A percentile compares a stretch with the other conserved stretches of the same genome.
phyloP scores from a whole-genome alignment of 179 eudicot genomes.

The Pouteria campechiana region DNA sequence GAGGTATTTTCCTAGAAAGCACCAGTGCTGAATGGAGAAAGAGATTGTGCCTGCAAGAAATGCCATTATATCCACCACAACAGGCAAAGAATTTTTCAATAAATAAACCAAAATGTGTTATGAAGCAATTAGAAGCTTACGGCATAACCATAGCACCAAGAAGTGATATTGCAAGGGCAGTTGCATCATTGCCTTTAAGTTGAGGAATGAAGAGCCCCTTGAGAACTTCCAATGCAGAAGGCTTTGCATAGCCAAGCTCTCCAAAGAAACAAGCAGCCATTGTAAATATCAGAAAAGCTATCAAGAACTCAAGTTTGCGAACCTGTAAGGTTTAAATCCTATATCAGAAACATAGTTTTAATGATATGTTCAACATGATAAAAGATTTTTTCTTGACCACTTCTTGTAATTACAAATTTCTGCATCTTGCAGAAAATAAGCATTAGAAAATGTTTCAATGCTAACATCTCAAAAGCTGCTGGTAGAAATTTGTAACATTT shows the following conservation, averaged over 20 bases:
- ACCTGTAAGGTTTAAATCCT: no score
- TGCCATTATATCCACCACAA: not conserved
- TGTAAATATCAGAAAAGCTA: constrained; percentile 71
- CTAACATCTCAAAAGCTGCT: no score
- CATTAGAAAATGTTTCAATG: no score
- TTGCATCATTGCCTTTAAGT: constrained; percentile 81
- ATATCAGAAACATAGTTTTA: no score
- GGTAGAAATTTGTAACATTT: no score
- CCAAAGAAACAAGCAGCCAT: constrained; percentile 79
- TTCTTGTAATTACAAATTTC: no score
- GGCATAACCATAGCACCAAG: constrained; percentile 99
- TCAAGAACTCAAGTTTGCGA: constrained; percentile 86
- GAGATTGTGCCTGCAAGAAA: constrained; percentile 81
- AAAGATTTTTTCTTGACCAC: no score
- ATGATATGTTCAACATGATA: no score
- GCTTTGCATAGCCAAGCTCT: constrained; percentile 91
- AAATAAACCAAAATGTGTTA: not conserved
- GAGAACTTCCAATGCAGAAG: constrained; percentile 60
- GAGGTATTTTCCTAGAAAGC: constrained; percentile 88
- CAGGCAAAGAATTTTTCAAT: not conserved
- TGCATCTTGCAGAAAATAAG: no score
- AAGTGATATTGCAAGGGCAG: constrained; percentile 86
- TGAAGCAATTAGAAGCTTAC: constrained; percentile 33
- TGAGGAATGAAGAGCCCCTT: constrained; percentile 88
- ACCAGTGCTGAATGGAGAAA: constrained; percentile 98